Evolutionary conservation across 495 filamentous ascomycete genomes (phyloP).

Genomic region (Talaromyces thailandensis): DNA sequence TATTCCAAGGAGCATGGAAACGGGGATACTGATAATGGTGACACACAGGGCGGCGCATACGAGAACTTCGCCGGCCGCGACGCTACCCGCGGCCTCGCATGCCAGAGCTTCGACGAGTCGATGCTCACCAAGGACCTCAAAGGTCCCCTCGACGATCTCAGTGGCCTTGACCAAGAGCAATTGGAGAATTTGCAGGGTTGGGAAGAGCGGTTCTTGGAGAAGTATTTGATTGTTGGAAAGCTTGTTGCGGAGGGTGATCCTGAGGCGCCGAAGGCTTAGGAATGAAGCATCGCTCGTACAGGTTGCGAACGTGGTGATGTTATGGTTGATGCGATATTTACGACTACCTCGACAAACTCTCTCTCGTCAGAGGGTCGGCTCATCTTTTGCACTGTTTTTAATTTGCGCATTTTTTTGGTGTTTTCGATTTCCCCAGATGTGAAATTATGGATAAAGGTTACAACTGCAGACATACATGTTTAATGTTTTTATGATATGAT

Average conservation of each 20-base stretch:
- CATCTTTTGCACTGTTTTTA: background rate
- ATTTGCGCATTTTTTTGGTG: background rate
- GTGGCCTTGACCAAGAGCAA: conserved; percentile 67
- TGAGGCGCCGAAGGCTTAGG: conserved; percentile 35
- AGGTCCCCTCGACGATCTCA: conserved; percentile 73
- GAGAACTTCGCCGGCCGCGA: conserved; percentile 93
- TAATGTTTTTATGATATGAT: background rate
- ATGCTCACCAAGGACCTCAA: conserved; percentile 93
- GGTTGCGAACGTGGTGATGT: background rate
- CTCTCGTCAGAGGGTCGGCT: background rate
- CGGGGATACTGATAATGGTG: background rate
- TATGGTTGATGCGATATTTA: background rate
- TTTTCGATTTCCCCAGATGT: background rate
- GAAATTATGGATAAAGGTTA: background rate
- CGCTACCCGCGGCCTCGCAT: conserved; percentile 82
- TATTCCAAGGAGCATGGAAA: background rate
- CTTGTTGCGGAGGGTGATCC: conserved; percentile 64
- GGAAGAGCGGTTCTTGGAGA: conserved; percentile 88
- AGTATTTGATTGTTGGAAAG: conserved; percentile 91
- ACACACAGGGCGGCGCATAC: conserved; percentile 65
- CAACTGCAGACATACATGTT: background rate
- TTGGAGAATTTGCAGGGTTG: conserved; percentile 76
- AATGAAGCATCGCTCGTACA: background rate
- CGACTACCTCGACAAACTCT: background rate
- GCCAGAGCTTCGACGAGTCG: conserved; percentile 87